Percentiles rank a stretch among this genome's conserved stretches.
These are phyloP conservation scores for Eruca vesicaria DNA, from an alignment of 441 rosid genomes.

Conservation along the genomic window DNA sequence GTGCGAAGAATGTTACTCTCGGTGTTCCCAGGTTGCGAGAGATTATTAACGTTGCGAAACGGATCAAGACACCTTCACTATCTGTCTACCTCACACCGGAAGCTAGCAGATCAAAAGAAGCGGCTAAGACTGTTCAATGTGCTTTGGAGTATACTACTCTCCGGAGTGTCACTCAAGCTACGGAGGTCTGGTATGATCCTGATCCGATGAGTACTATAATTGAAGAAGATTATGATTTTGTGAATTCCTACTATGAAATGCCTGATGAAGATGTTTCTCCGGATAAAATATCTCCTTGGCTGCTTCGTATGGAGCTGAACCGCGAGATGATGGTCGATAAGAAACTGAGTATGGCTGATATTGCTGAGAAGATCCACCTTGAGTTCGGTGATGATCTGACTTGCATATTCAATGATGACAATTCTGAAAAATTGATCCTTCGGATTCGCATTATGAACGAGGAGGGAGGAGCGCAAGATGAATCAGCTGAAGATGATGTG, in stretches of 20 bases:
- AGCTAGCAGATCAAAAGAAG: conserved; percentile 81
- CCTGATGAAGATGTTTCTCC: conserved; percentile 97
- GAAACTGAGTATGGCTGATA: conserved; percentile 96
- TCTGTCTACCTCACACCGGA: conserved; percentile 82
- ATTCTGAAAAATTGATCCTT: conserved; percentile 89
- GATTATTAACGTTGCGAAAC: conserved; percentile 95
- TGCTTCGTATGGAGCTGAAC: conserved; percentile 95
- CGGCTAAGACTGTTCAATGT: conserved; percentile 96
- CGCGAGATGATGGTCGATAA: conserved; percentile 99
- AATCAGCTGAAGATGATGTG: conserved; percentile 99
- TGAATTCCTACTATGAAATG: conserved; percentile 95
- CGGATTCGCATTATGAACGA: conserved; percentile 99
- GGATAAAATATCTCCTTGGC: conserved; percentile 95
- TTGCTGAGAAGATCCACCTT: conserved; percentile 94
- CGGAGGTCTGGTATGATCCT: conserved; percentile 99
- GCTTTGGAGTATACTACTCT: conserved; percentile 97
- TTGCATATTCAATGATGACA: conserved; percentile 97
- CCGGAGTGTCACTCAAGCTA: conserved; percentile 94
- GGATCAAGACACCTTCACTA: conserved; percentile 95
- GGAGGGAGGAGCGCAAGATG: conserved; percentile 80
- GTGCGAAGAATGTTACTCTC: conserved; percentile 98
- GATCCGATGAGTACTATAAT: conserved; percentile 93
- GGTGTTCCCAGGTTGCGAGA: conserved; percentile 99
- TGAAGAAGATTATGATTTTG: conserved; percentile 91
- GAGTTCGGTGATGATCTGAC: conserved; percentile 96